Evolutionary conservation across 2,329 filamentous ascomycete genomes (phyloP).

Genomic region (Fusarium mundagurra): DNA sequence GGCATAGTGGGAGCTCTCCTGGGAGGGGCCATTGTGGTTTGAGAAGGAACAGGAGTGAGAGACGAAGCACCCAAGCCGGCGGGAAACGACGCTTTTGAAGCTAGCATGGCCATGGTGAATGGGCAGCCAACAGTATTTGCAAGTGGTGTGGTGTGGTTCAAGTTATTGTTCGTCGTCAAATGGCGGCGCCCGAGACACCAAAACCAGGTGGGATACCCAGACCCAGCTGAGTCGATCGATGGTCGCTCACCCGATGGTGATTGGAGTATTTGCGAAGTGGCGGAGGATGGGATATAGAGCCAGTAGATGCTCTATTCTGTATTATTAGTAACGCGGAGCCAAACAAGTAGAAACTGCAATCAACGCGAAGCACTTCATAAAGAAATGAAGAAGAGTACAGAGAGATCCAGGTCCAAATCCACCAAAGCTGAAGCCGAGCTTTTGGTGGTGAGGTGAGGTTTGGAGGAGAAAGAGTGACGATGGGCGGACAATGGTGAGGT

Average conservation of each 20-base stretch:
- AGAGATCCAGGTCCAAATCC: conserved; percentile 4
- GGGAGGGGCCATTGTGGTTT: conserved; percentile 60
- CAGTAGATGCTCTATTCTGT: conserved; percentile 4
- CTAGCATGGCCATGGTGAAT: conserved; percentile 76
- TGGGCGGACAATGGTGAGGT: conserved; percentile 19
- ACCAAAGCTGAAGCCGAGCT: conserved; percentile 14
- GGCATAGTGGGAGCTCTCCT: conserved; percentile 62
- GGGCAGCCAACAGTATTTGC: neutral
- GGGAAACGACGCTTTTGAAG: conserved; percentile 77
- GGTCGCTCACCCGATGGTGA: conserved; percentile 17
- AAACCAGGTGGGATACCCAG: conserved; percentile 34
- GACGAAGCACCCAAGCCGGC: conserved; percentile 59
- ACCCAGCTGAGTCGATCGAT: conserved; percentile 35
- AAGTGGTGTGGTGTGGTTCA: conserved; percentile 1
- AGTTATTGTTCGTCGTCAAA: conserved; percentile 15
- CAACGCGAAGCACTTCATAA: conserved; percentile 38
- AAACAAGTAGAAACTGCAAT: conserved; percentile 37
- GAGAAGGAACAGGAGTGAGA: conserved; percentile 58
- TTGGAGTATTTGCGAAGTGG: conserved; percentile 16
- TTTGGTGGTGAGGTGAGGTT: conserved; percentile 16
- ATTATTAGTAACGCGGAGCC: conserved; percentile 37
- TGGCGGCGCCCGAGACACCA: conserved; percentile 36
- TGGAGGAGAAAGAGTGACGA: conserved; percentile 29
- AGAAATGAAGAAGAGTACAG: conserved; percentile 30
- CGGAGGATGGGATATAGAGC: conserved; percentile 4